These are phyloP conservation scores for Globisporangium lucens DNA, from an alignment of 352 stramenopile species.

Conservation along the genomic window DNA sequence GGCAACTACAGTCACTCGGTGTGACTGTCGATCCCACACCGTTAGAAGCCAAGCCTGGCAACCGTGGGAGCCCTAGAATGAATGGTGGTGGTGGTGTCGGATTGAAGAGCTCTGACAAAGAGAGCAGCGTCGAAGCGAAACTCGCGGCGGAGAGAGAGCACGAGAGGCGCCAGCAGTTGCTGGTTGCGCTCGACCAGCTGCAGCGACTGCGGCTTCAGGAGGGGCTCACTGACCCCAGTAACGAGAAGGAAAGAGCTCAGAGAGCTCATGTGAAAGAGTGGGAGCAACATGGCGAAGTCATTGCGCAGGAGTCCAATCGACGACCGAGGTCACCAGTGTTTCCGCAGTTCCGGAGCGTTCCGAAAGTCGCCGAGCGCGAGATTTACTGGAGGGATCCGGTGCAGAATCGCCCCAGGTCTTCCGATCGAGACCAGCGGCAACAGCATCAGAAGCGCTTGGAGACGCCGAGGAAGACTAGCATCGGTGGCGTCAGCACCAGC, in stretches of 20 bases:
- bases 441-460: neutral
- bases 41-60: neutral
- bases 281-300: neutral
- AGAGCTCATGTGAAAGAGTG: neutral
- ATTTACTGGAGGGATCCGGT: conserved; percentile 45
- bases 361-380: conserved; percentile 2
- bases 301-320: neutral
- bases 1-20: conserved; percentile 27
- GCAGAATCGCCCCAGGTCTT: conserved; percentile 11
- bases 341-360: neutral
- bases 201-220: conserved; percentile 36
- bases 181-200: conserved; percentile 37
- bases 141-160: conserved; percentile 25
- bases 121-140: conserved; percentile 16
- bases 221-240: neutral
- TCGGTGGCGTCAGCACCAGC: neutral
- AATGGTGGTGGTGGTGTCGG: neutral
- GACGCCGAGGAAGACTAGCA: neutral
- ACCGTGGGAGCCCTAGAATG: neutral
- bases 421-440: neutral
- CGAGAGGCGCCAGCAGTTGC: conserved; percentile 40
- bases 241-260: neutral
- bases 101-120: neutral
- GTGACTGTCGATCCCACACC: conserved; percentile 7
- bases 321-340: neutral